Base-by-base conservation (phyloP, 371 early-diverging fungal species). In the Actinomortierella ambigua region DNA sequence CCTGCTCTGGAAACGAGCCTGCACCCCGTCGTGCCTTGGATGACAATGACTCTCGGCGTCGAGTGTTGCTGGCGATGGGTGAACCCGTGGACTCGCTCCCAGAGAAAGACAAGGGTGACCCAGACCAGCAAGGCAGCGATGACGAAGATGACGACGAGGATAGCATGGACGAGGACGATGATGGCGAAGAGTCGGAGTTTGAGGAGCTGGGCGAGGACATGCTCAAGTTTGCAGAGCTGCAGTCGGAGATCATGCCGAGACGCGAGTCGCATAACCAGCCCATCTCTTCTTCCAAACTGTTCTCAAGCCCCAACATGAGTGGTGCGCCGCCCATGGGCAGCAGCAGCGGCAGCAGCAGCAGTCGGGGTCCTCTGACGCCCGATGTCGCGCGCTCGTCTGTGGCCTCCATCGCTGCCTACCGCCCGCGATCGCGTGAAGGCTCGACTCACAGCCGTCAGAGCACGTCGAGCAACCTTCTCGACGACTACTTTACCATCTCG, bases 151-250 rank as follows among this genome's bases (percentile, higher is more conserved):
- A 59, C 34, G 63, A 62, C 1, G 4, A 13, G 2, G 53, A 58
- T n/a, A 48, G 26, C 50, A 56, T 56, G 11, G 59, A 48, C 15
- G 61, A 62, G 27, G 69, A 63, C 9, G 61, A 63, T 41, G 69
- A 69, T 5, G 61, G 61, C 28, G 57, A 69, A 39, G 71, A 71
- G 41, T 71, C 71, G 3, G 71, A 71, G 52, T 71, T 71, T 49
- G 66, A 71, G 53, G 66, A 71, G 40, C 59, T 65, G 8, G 73
- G 73, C 18, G 73, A 71, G 42, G 73, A 66, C 17, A 71, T 70
- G 71, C 65, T 70, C 59, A 70, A 71, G 44, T 65, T 55, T 50
- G 73, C 65, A 20, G 66, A 71, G 15, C 63, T 65, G 23, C 63
- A 71, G 50, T 55, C 71, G 0, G 61, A 55, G 14, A 54, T 65